A percentile compares a stretch with the other conserved stretches of the same genome.
phyloP scores from a whole-genome alignment of 1,284 basidiomycete species.

The Exobasidium rhododendri region DNA sequence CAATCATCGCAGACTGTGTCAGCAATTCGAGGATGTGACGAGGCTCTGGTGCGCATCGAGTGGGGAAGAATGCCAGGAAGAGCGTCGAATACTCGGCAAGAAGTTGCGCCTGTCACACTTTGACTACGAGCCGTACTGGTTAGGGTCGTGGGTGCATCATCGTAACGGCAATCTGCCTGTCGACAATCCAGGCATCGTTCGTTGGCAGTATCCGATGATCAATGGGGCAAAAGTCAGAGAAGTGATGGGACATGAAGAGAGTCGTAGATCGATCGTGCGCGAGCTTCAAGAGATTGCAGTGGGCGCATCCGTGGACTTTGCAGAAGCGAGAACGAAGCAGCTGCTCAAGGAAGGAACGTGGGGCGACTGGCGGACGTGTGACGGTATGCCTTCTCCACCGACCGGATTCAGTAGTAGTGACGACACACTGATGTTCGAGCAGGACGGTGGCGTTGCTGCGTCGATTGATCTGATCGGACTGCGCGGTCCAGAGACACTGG shows the following conservation, averaged over 20 bases:
- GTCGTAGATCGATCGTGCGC: constrained; percentile 30
- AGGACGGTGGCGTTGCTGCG: constrained; percentile 4
- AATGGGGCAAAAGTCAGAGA: constrained; percentile 35
- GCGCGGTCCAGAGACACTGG: constrained; percentile 1
- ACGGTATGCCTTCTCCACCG: not conserved
- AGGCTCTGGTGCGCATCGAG: constrained; percentile 43
- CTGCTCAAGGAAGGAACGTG: constrained; percentile 5
- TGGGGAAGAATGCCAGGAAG: too few relatives aligned
- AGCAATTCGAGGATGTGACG: constrained; percentile 48
- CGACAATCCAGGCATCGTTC: constrained; percentile 43
- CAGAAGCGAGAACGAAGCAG: constrained; percentile 16
- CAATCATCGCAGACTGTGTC: constrained; percentile 40
- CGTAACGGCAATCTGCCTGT: constrained; percentile 45
- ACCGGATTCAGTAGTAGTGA: not conserved
- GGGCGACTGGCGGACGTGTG: constrained; percentile 14
- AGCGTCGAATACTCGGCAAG: constrained; percentile 45
- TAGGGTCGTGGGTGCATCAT: constrained; percentile 51
- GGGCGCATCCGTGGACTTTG: constrained; percentile 18
- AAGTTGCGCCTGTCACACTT: constrained; percentile 52
- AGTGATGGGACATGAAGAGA: constrained; percentile 33
- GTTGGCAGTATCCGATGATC: constrained; percentile 47
- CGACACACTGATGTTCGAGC: not conserved
- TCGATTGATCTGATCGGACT: not conserved
- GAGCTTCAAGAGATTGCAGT: constrained; percentile 39
- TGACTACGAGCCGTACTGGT: constrained; percentile 50